These are phyloP conservation scores for Nepenthes alata DNA, from an alignment of 179 eudicot genomes.

Conservation along the genomic window DNA sequence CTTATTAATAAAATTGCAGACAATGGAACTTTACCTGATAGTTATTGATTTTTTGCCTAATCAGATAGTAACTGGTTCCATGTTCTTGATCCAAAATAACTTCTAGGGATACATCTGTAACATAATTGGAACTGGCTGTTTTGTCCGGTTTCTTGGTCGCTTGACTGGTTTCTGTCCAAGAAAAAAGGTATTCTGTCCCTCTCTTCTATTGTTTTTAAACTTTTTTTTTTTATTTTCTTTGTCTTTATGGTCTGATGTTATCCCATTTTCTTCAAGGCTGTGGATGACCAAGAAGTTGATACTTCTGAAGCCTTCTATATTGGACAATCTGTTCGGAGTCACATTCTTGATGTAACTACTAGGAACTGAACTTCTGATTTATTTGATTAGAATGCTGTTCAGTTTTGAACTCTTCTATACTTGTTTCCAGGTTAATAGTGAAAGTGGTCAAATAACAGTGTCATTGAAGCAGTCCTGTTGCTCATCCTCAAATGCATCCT, in stretches of 20 bases:
- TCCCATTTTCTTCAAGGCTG: conserved; percentile 27
- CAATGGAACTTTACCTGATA: too few relatives aligned
- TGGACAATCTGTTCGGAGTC: conserved; percentile 89
- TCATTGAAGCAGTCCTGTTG: conserved; percentile 83
- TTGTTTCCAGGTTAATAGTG: conserved; percentile 36
- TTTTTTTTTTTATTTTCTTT: neutral
- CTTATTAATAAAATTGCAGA: neutral
- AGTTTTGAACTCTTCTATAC: conserved; percentile 5
- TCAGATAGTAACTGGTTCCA: neutral
- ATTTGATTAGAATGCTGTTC: neutral
- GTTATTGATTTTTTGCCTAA: too few relatives aligned
- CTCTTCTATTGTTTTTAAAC: neutral
- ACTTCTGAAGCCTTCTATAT: conserved; percentile 56
- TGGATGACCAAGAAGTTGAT: conserved; percentile 50
- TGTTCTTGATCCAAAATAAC: conserved; percentile 1
- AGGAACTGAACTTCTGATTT: neutral
- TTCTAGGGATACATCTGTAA: conserved; percentile 79
- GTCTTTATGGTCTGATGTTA: neutral
- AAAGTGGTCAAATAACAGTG: conserved; percentile 54
- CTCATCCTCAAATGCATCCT: conserved; percentile 70
- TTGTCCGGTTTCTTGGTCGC: conserved; percentile 84
- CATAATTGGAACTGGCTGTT: conserved; percentile 83
- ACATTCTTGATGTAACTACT: conserved; percentile 45
- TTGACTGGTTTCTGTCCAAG: conserved; percentile 87
- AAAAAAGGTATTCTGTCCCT: conserved; percentile 36